Evolutionary conservation across 139 green algal genomes (phyloP), one percentile per base, ranked within the genome.

Genomic region (Coccomyxa sp.): DNA sequence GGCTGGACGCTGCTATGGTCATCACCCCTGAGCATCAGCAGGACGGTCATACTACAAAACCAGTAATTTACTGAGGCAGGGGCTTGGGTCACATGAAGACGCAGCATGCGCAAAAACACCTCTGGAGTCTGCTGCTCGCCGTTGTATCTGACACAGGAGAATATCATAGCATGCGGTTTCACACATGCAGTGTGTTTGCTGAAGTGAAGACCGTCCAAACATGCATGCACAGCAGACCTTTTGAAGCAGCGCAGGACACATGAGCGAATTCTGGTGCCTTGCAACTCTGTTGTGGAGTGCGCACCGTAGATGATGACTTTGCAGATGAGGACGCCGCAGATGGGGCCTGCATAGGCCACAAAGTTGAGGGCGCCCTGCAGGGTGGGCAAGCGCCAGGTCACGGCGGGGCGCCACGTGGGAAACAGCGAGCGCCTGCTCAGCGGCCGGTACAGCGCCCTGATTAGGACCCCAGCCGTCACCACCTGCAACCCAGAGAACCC

Each of bases 301-400:
- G 16, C 41, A 78, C 73, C 34, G 41, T 78, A 78, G 9, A 78
- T 69, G 55, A 79, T 9, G 35, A 36, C n/a, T 68, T 84, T 84
- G 41, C 41, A 70, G 40, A 81, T 27, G 29, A 84, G 80, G 18
- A 84, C 76, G 5, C 74, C 40, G 40, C 41, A 31, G 38, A 84
- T 74, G 24, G 80, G 80, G 6, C 80, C 80, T 8, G 80, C 80
- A 37, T 78, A 81, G 1, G 38, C 73, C 5, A 79, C 36, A 34
- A 84, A 76, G 41, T 39, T 39, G 31, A 75, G 5, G 33, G 69
- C 54, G 12, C 44, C 41, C 14, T 44, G 16, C 4, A 74, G 75
- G 33, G 70, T 68, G 40, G 80, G 80, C 22, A 81, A 18, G 41
- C 68, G 35, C 40, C 39, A 54, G 8, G 44, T 18, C 37, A 84